phyloP scores from a whole-genome alignment of 176 grass and related monocot genomes.

The Oryza longistaminata region DNA sequence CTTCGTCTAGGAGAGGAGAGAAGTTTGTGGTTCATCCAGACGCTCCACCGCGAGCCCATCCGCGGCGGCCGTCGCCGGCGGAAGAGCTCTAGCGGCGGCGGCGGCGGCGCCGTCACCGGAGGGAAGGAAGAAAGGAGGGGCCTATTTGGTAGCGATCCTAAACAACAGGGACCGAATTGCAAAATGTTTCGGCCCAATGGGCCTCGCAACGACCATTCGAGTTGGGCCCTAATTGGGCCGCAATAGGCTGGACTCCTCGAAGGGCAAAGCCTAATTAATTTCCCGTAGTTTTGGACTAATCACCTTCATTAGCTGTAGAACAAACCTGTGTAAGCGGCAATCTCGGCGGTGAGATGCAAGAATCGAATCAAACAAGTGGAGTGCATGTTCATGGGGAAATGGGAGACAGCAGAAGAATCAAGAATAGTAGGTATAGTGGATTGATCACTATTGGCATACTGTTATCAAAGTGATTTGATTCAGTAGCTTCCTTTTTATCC shows the following conservation, averaged over 20 bases:
- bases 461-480: not conserved
- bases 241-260: not conserved
- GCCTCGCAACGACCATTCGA: not conserved
- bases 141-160: not conserved
- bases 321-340: not conserved
- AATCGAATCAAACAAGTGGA: not conserved
- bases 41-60: not conserved
- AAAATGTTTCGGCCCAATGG: not conserved
- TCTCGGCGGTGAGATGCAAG: not conserved
- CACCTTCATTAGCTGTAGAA: too few species aligned
- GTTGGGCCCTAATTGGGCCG: not conserved
- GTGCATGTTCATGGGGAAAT: not conserved
- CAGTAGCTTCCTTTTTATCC: not conserved
- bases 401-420: not conserved
- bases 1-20: not conserved
- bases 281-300: too few species aligned
- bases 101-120: too few species aligned
- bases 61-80: not conserved
- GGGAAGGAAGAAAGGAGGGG: too few species aligned
- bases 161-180: not conserved
- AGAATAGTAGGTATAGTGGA: not conserved
- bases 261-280: not conserved
- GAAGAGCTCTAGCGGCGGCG: not conserved
- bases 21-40: not conserved
- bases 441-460: not conserved